Evolutionary conservation across 2,329 filamentous ascomycete genomes (phyloP), one percentile per base, ranked within the genome.

Genomic region (Exophiala sp.): DNA sequence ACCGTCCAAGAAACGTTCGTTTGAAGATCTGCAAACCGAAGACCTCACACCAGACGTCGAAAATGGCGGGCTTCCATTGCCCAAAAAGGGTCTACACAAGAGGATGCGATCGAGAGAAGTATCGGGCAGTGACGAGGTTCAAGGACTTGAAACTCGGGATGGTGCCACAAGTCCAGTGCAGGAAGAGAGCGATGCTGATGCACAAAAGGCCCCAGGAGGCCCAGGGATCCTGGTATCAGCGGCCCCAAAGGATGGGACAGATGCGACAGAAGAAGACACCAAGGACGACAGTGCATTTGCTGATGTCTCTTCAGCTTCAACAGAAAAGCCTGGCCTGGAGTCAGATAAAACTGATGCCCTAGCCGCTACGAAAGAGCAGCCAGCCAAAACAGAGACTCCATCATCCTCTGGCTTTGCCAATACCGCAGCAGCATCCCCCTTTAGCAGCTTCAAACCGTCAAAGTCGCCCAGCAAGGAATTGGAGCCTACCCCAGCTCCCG

Each of bases 391-490:
- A 9, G 24, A 52, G 29, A 44, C 54, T 14, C 41, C 52, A 33
- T 42, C 50, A 4, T 50, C 59, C 10, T 65, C 62, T 52, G 71
- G 70, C 11, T 78, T 78, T 56, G 66, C 71, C 41, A 75, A 74
- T 54, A 68, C 70, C 18, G 72, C 73, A 29, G 59, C 69, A 3
- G 63, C 72, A 12, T 76, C 75, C 11, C 72, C 74, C 5, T 76
- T 77, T 52, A 68, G 69, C 4, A 64, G 66, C 24, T 60, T 74
- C 12, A 65, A 63, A 38, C 54, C 65, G 5, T 59, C 65, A 16
- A 68, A 68, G 54, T 57, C 67, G 11, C 50, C 62, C 14, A 52
- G 63, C 14, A 52, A 62, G 45, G 56, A 59, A 54, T 55, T 57
- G 66, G 60, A 64, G 43, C 36, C 56, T 33, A 35, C 34, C 18